Percentiles rank a stretch among this genome's conserved stretches.
Evolutionary conservation across 352 stramenopile genomes (phyloP).

Genomic region (Pythium dissimile): DNA sequence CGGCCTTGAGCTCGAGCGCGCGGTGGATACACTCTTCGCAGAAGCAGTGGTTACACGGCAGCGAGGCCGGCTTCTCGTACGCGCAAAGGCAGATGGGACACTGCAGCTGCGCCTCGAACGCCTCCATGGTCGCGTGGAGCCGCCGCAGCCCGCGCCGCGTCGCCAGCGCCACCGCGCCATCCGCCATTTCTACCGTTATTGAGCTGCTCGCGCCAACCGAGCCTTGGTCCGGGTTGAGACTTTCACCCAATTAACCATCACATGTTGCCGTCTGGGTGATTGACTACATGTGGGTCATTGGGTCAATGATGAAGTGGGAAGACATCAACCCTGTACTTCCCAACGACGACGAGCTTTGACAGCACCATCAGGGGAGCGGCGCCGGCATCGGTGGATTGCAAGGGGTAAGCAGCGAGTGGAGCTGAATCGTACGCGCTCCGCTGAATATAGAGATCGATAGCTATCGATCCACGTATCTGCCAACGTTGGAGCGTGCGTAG

Average conservation of each 20-base stretch:
- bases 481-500: neutral
- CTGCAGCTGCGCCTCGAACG: constrained; percentile 69
- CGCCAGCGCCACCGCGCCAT: constrained; percentile 8
- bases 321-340: too few relatives aligned
- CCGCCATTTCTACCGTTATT: constrained; percentile 5
- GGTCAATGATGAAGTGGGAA: too few relatives aligned
- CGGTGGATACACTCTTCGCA: constrained; percentile 86
- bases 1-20: constrained; percentile 69
- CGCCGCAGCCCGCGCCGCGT: constrained; percentile 31
- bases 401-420: neutral
- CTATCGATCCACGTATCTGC: neutral
- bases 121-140: constrained; percentile 54
- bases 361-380: too few relatives aligned
- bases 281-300: constrained; percentile 4
- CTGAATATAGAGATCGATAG: neutral
- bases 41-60: constrained; percentile 88
- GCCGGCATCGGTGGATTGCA: too few relatives aligned
- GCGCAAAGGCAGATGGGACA: constrained; percentile 83
- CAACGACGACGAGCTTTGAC: too few relatives aligned
- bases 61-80: constrained; percentile 60
- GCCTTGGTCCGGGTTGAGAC: neutral
- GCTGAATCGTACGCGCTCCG: too few relatives aligned
- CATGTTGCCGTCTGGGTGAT: neutral
- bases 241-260: constrained; percentile 12
- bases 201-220: constrained; percentile 1